These are phyloP conservation scores for Plantago coronopus DNA, from an alignment of 305 asterid genomes.

Conservation along the genomic window DNA sequence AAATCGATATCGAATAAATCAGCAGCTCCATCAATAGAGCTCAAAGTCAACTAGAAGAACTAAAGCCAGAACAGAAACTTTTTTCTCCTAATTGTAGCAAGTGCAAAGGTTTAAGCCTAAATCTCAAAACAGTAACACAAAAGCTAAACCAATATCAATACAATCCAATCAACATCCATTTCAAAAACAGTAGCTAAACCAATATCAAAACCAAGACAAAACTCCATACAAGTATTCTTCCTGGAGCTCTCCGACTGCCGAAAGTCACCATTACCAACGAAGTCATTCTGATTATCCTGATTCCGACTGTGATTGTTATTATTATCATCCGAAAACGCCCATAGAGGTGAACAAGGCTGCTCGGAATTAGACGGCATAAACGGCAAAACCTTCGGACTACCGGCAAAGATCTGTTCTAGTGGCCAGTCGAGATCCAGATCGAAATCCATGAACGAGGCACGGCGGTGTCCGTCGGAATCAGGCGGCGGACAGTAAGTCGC, in stretches of 20 bases:
- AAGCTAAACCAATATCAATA: neutral
- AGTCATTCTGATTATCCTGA: neutral
- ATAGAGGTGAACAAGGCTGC: slow-evolving; percentile 74
- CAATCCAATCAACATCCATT: neutral
- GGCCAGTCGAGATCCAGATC: slow-evolving; percentile 79
- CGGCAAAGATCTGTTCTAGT: slow-evolving; percentile 69
- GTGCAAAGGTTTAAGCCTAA: neutral
- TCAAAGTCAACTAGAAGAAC: slow-evolving; percentile 23
- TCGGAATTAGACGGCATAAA: slow-evolving; percentile 46
- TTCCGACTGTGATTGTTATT: slow-evolving; percentile 19
- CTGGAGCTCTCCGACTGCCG: slow-evolving; percentile 47
- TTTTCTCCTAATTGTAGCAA: neutral
- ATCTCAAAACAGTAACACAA: neutral
- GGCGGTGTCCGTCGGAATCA: neutral
- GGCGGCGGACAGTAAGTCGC: slow-evolving; percentile 18
- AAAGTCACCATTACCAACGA: slow-evolving; percentile 24
- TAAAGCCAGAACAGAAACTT: neutral
- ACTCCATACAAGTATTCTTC: slow-evolving; percentile 45
- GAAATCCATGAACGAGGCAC: slow-evolving; percentile 46
- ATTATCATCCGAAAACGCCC: slow-evolving; percentile 72
- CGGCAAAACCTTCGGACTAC: slow-evolving; percentile 36
- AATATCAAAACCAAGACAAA: neutral
- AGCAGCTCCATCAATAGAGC: slow-evolving; percentile 1
- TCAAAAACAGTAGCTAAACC: neutral
- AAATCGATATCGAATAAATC: neutral